Evolutionary conservation across 371 early-diverging fungal species (phyloP).

Genomic region (Mortierella polycephala): DNA sequence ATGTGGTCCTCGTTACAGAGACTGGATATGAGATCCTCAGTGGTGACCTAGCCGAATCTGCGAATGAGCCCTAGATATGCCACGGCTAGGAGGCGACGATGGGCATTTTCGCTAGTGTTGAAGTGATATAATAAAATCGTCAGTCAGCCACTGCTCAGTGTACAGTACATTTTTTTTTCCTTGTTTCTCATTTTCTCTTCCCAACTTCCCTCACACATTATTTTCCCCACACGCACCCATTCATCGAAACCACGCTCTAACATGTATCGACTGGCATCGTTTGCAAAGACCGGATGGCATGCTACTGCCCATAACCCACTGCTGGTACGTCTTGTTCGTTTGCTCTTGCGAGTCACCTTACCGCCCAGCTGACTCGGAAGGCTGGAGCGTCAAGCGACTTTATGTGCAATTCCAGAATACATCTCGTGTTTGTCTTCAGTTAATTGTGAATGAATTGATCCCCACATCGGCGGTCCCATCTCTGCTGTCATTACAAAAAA

Average conservation of each 20-base stretch:
- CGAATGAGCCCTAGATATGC: conserved; percentile 56
- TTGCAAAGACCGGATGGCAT: conserved; percentile 31
- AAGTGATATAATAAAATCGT: too few relatives aligned
- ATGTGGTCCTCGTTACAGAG: conserved; percentile 66
- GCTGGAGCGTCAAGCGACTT: too few relatives aligned
- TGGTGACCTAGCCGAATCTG: conserved; percentile 59
- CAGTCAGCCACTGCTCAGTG: background rate
- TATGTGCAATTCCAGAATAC: too few relatives aligned
- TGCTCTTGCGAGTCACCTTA: too few relatives aligned
- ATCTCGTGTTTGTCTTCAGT: too few relatives aligned
- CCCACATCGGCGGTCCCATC: too few relatives aligned
- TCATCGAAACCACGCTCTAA: background rate
- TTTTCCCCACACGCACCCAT: background rate
- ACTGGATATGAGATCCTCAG: conserved; percentile 62
- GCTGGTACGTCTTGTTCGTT: conserved; percentile 23
- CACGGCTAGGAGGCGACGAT: background rate
- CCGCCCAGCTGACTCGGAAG: too few relatives aligned
- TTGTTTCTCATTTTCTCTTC: background rate
- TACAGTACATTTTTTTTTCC: background rate
- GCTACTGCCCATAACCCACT: conserved; percentile 20
- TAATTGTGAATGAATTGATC: too few relatives aligned
- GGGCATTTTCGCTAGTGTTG: background rate
- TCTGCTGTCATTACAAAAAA: too few relatives aligned
- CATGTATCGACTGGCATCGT: conserved; percentile 45
- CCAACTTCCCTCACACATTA: background rate